Evolutionary conservation across 345 rosid genomes (phyloP), one percentile per base, ranked within the genome.

Genomic region (Euphorbia pulcherrima): DNA sequence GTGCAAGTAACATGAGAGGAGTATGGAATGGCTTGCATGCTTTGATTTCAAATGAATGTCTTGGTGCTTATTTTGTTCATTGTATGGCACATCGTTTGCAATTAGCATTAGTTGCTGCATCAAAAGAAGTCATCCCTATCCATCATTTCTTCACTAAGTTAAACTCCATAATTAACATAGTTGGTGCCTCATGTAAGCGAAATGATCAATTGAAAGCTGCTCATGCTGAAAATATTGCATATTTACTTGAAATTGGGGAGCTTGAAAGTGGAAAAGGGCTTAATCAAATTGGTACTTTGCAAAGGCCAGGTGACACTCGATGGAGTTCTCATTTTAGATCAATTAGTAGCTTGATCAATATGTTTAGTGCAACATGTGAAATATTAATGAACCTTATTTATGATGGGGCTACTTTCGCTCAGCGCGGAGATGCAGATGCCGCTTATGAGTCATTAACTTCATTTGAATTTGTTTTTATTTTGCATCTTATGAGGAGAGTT

Each of bases 251-350:
- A n/a, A 59, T 30, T 59, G 8, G 20, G 4, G 39, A 60, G 27
- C 0, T 33, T 2, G 5, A n/a, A 33, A 33, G 7, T 20, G 27
- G 0, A 17, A 37, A 20, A 60, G 6, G 17, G n/a, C 5, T 12
- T 1, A 60, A 59, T 7, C 14, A 23, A 53, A 53, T 53, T 5
- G 28, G 28, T 4, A n/a, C 26, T 6, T 5, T 53, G 10, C n/a
- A 53, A 20, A 8, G 28, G 10, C 1, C 28, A 3, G 3, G 28
- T 5, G 57, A 53, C 23, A 53, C 26, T 53, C 6, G 57, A 5
- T 70, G 27, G 73, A 26, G 73, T 51, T 70, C 41, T 50, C 53
- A 70, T 51, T 61, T 70, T 0, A 17, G 5, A 10, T 70, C 53
- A 21, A 23, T 61, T 51, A 3, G 51, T 13, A 51, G 40, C 10